Evolutionary conservation across 2,329 filamentous ascomycete species (phyloP).

Genomic region (Colletotrichum euphorbiae): DNA sequence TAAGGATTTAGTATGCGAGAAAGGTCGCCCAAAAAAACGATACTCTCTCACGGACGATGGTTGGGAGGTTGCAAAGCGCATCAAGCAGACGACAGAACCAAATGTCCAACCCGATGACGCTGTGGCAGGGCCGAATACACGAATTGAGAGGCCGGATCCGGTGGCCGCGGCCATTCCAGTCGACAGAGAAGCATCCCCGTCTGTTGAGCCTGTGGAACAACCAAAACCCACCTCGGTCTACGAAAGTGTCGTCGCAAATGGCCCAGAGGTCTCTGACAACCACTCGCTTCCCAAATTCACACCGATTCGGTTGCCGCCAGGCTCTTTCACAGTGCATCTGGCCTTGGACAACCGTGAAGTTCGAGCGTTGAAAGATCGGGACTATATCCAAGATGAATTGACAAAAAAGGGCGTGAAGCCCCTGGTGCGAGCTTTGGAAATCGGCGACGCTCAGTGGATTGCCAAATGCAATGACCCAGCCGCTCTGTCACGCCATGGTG

Average conservation of each 20-base stretch:
- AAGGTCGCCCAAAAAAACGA: constrained; percentile 73
- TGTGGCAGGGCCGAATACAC: constrained; percentile 39
- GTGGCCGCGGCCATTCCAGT: background rate
- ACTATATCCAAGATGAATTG: constrained; percentile 81
- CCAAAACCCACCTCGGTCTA: constrained; percentile 45
- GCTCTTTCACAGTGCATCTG: constrained; percentile 77
- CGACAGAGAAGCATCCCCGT: constrained; percentile 11
- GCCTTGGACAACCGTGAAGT: constrained; percentile 82
- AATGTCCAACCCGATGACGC: background rate
- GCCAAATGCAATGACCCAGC: constrained; percentile 74
- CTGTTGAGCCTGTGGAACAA: constrained; percentile 34
- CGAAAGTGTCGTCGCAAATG: constrained; percentile 55
- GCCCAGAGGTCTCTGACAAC: constrained; percentile 46
- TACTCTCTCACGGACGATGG: constrained; percentile 82
- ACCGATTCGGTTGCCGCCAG: constrained; percentile 71
- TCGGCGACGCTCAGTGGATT: constrained; percentile 84
- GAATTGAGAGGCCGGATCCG: constrained; percentile 19
- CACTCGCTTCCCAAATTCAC: constrained; percentile 59
- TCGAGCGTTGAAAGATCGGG: constrained; percentile 76
- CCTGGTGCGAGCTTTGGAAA: constrained; percentile 74
- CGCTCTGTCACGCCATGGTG: constrained; percentile 66
- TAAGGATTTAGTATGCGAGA: constrained; percentile 80
- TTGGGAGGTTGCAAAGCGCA: constrained; percentile 77
- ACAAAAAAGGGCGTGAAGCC: constrained; percentile 73
- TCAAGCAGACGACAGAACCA: constrained; percentile 63